These are phyloP conservation scores for Quercus tomentella DNA, from an alignment of 331 rosid species.

Conservation along the genomic window DNA sequence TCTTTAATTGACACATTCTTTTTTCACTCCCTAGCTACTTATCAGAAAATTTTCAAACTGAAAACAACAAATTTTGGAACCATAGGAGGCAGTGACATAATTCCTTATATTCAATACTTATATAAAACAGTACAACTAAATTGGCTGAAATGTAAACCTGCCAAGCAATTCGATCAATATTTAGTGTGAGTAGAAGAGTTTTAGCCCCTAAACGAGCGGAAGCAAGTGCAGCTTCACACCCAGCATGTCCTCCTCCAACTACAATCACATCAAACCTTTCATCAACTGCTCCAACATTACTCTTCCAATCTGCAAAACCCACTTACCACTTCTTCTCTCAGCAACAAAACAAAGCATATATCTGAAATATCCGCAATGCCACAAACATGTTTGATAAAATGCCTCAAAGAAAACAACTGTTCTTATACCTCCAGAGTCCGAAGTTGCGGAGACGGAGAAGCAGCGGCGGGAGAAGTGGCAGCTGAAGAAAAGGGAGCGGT, in stretches of 20 bases:
- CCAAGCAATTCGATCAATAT: constrained; percentile 96
- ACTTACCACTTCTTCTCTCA: neutral
- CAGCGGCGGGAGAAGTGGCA: constrained; percentile 39
- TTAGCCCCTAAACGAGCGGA: constrained; percentile 95
- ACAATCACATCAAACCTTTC: constrained; percentile 92
- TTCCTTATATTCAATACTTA: neutral
- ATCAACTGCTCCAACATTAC: constrained; percentile 32
- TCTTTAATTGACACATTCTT: too few relatives aligned
- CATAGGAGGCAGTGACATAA: neutral
- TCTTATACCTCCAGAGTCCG: constrained; percentile 40
- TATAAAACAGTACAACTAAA: neutral
- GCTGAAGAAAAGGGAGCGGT: constrained; percentile 22
- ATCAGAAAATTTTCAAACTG: neutral
- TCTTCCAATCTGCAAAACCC: constrained; percentile 34
- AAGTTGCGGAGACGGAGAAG: constrained; percentile 33
- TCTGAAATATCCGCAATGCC: neutral
- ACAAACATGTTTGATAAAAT: constrained; percentile 1
- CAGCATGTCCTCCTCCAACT: constrained; percentile 98
- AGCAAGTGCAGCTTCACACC: constrained; percentile 98
- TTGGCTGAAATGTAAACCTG: constrained; percentile 52
- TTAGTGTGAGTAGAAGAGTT: constrained; percentile 94
- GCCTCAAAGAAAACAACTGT: neutral
- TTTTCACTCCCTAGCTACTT: neutral
- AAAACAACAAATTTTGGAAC: neutral
- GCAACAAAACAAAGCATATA: neutral